Conservation (phyloP, 495 filamentous ascomycete species). For the Penicillium pancosmium region DNA sequence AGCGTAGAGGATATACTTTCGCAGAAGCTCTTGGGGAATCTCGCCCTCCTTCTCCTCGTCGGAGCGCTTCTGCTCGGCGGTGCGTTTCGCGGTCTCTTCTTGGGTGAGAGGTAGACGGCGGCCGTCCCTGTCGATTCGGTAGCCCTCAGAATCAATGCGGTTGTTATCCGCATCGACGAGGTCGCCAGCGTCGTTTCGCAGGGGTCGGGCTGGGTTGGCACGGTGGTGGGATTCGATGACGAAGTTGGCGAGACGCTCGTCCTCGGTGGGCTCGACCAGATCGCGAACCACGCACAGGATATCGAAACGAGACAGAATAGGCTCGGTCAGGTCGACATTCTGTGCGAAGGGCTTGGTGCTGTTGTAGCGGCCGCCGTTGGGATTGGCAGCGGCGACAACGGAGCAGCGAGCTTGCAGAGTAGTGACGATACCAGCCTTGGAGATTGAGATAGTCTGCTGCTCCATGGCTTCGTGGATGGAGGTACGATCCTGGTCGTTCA, state of each 20-base stretch:
- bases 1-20: conserved; percentile 98
- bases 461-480: conserved; percentile 99
- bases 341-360: conserved; percentile 91
- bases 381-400: conserved; percentile 96
- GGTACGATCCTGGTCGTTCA: conserved; percentile 99
- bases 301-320: conserved; percentile 97
- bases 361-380: conserved; percentile 95
- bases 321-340: conserved; percentile 97
- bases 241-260: conserved; percentile 92
- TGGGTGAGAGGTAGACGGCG: conserved; percentile 37
- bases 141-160: conserved; percentile 48
- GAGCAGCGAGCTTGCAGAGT: conserved; percentile 97
- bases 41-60: conserved; percentile 70
- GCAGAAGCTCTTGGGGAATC: conserved; percentile 86
- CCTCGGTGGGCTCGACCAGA: conserved; percentile 94
- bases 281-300: conserved; percentile 97
- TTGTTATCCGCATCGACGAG: conserved; percentile 65
- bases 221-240: conserved; percentile 92
- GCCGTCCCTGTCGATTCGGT: conserved; percentile 42
- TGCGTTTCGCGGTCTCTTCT: conserved; percentile 41
- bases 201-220: conserved; percentile 70
- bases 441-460: conserved; percentile 99
- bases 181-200: conserved; percentile 58
- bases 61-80: conserved; percentile 43
- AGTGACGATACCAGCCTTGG: conserved; percentile 97